Conservation (phyloP, 495 filamentous ascomycete genomes). For the Aspergillus funiculosus region DNA sequence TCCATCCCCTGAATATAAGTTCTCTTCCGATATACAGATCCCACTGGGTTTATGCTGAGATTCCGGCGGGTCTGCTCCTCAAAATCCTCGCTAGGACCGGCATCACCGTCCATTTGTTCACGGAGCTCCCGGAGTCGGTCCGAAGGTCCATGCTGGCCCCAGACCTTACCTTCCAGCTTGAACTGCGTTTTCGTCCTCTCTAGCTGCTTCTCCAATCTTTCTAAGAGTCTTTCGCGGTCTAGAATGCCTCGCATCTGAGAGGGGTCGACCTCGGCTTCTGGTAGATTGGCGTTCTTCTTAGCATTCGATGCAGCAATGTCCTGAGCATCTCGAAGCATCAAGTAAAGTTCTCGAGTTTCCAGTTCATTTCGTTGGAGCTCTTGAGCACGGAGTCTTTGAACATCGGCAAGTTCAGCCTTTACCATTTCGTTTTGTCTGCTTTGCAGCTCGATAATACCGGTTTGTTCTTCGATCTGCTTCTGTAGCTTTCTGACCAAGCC, state of each 20-base stretch:
- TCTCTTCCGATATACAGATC: constrained; percentile 58
- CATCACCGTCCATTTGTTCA: constrained; percentile 82
- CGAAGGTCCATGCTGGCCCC: constrained; percentile 82
- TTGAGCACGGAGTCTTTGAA: constrained; percentile 80
- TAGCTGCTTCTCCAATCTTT: constrained; percentile 85
- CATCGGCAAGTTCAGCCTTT: constrained; percentile 81
- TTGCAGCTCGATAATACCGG: constrained; percentile 82
- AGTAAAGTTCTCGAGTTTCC: constrained; percentile 92
- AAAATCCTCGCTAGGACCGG: constrained; percentile 44
- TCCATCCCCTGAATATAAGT: constrained; percentile 47
- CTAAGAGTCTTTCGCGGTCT: constrained; percentile 86
- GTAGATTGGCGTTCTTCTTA: constrained; percentile 59
- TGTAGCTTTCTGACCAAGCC: constrained; percentile 90
- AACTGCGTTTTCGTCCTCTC: constrained; percentile 97
- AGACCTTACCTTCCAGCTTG: constrained; percentile 92
- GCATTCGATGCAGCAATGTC: constrained; percentile 87
- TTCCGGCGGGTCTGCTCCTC: constrained; percentile 45
- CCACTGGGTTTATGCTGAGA: constrained; percentile 54
- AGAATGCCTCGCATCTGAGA: constrained; percentile 86
- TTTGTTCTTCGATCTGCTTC: constrained; percentile 87
- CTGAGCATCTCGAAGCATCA: constrained; percentile 97
- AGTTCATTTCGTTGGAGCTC: constrained; percentile 93
- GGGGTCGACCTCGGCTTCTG: constrained; percentile 57
- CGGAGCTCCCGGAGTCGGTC: constrained; percentile 87
- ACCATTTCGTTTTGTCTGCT: constrained; percentile 75